Evolutionary conservation across 73 alveolate species (phyloP).

Genomic region (Tetrahymena borealis): DNA sequence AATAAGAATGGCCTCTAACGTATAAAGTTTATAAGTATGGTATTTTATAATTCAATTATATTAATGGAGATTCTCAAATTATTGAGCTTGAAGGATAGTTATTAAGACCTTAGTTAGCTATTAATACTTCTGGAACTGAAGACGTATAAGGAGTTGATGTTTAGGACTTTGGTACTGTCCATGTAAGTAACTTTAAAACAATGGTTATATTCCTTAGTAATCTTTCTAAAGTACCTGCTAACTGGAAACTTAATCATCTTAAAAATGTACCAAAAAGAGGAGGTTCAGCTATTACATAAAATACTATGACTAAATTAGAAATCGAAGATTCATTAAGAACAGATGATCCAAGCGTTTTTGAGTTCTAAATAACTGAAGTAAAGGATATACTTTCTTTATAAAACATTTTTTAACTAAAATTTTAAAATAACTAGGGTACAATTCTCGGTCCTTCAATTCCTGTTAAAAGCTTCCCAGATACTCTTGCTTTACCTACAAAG

Average conservation of each 20-base stretch:
- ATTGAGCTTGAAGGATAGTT: constrained; percentile 51
- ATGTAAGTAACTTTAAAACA: constrained; percentile 48
- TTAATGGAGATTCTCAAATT: constrained; percentile 54
- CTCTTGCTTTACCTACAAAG: constrained; percentile 20
- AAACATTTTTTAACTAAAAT: neutral
- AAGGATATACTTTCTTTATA: neutral
- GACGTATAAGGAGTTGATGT: constrained; percentile 62
- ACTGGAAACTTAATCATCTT: constrained; percentile 65
- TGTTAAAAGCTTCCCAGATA: constrained; percentile 39
- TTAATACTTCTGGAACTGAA: constrained; percentile 49
- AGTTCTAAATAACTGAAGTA: constrained; percentile 54
- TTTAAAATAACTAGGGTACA: neutral
- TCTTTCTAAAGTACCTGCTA: constrained; percentile 59
- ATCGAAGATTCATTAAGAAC: constrained; percentile 61
- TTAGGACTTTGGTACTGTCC: constrained; percentile 55
- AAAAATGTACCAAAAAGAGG: constrained; percentile 47
- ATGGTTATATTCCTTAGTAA: constrained; percentile 51
- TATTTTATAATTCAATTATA: constrained; percentile 29
- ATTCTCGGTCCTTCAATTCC: constrained; percentile 31
- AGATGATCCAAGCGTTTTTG: constrained; percentile 77
- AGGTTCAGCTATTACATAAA: constrained; percentile 53
- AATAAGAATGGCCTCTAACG: constrained; percentile 69
- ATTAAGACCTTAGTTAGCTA: constrained; percentile 52
- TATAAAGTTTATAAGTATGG: constrained; percentile 54
- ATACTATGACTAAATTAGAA: constrained; percentile 59